These are phyloP conservation scores for Mortierella sp. DNA, from an alignment of 371 early-diverging fungal species.

Conservation along the genomic window DNA sequence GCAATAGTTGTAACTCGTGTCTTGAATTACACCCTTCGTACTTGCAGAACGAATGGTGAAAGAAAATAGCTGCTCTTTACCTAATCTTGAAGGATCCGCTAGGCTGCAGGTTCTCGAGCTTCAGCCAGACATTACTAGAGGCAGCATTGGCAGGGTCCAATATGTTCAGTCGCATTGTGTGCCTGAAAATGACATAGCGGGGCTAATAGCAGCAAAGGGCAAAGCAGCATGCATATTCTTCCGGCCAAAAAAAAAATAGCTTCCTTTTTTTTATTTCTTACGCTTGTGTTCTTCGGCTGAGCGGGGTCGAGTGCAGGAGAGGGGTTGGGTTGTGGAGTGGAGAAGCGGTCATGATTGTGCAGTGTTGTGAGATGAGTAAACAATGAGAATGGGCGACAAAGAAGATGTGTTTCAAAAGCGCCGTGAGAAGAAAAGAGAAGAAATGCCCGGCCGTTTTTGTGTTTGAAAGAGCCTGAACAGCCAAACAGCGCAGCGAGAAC, in stretches of 20 bases:
- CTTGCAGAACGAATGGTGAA: not conserved
- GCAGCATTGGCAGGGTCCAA: not conserved
- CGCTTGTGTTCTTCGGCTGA: conserved; percentile 62
- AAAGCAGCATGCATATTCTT: not conserved
- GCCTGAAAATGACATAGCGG: not conserved
- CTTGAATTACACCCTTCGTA: not conserved
- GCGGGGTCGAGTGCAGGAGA: conserved; percentile 61
- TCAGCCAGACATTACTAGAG: conserved; percentile 76
- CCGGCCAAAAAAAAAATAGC: not conserved
- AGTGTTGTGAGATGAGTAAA: no score
- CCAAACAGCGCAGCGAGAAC: not conserved
- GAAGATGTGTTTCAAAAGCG: not conserved
- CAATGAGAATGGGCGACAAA: not conserved
- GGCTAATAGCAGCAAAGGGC: no score
- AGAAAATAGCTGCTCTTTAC: conserved; percentile 36
- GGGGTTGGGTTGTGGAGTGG: conserved; percentile 63
- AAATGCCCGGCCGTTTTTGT: not conserved
- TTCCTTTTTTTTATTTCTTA: conserved; percentile 12
- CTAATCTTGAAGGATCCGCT: conserved; percentile 82
- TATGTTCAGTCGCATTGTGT: not conserved
- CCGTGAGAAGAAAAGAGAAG: conserved; percentile 6
- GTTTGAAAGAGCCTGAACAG: not conserved
- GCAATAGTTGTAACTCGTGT: not conserved
- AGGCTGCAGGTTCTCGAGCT: conserved; percentile 82
- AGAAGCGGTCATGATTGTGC: conserved; percentile 33